Conservation (phyloP, 495 filamentous ascomycete genomes). For the Penicillium ochrochloron region DNA sequence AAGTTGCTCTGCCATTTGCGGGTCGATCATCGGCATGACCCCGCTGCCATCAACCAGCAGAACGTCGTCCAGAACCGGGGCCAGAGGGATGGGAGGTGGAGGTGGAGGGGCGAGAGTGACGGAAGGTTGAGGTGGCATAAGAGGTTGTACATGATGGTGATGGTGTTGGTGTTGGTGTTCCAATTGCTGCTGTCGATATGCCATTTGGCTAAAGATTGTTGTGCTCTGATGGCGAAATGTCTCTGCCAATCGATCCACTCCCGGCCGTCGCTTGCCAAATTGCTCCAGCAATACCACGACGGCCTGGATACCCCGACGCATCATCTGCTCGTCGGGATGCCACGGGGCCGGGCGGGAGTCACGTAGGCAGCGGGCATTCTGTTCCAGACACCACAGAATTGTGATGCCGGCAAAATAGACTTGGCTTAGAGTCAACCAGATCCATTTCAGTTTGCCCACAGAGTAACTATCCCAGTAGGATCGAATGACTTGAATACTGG, state of each 20-base stretch:
- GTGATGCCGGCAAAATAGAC: slow-evolving; percentile 57
- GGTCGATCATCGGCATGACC: slow-evolving; percentile 43
- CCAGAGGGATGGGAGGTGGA: slow-evolving; percentile 45
- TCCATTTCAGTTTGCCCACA: slow-evolving; percentile 57
- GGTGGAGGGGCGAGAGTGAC: slow-evolving; percentile 31
- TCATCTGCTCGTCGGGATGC: slow-evolving; percentile 51
- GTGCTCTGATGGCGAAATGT: slow-evolving; percentile 53
- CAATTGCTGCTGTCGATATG: slow-evolving; percentile 42
- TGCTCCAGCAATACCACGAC: slow-evolving; percentile 54
- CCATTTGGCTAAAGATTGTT: slow-evolving; percentile 52
- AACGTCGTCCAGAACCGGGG: slow-evolving; percentile 50
- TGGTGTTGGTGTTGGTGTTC: slow-evolving; percentile 33
- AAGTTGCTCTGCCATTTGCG: slow-evolving; percentile 48
- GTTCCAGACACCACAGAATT: slow-evolving; percentile 54
- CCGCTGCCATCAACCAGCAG: slow-evolving; percentile 44
- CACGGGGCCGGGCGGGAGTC: slow-evolving; percentile 45
- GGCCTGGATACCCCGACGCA: slow-evolving; percentile 51
- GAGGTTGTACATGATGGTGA: slow-evolving; percentile 29
- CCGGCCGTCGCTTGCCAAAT: slow-evolving; percentile 53
- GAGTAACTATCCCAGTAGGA: slow-evolving; percentile 56
- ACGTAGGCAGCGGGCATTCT: slow-evolving; percentile 50
- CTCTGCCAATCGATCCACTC: slow-evolving; percentile 51
- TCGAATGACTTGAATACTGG: slow-evolving; percentile 53
- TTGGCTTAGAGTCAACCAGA: slow-evolving; percentile 59
- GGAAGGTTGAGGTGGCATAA: slow-evolving; percentile 31